Base-by-base conservation (phyloP, 805 yeast species). In the Starmera quercuum region DNA sequence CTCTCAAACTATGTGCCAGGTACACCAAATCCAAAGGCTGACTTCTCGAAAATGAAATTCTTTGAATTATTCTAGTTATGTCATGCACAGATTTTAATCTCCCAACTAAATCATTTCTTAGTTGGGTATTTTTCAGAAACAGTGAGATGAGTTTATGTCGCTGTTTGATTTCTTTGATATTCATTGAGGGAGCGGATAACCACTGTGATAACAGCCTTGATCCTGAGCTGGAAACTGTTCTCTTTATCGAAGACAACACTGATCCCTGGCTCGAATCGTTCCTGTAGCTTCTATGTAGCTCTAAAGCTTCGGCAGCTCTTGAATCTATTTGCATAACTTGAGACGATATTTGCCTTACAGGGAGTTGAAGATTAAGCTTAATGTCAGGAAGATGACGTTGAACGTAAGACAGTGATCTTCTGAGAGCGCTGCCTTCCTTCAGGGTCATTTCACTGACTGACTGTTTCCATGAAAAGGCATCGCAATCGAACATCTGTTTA, bases 161-260 rank as follows among this genome's bases (percentile, higher is more conserved):
- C 14, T 53, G 46, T 13, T 53, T 54, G 11, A 92, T 75, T 40
- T 74, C 82, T 0, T 51, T 45, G 1, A 71, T 46, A 46, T 80
- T 71, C 8, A 81, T 67, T 0, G 84, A 68, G 0, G 98, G 98
- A 2, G 85, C 75, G 18, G 83, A 67, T 5, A 90, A 58, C 96
- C 97, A 86, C 33, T 78, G 77, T 7, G 79, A 71, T 10, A 92
- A 58, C n/a, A 83, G 49, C 27, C 97, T 62, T 0, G 95, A 63
- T 0, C 97, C 97, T 0, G 92, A 77, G 1, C 79, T 67, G 0
- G 97, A 86, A 4, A 72, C 74, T 0, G 97, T 90, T 33, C 81
- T 61, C 37, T 75, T 72, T 4, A 92, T 70, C 0, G 82, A 69
- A n/a, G 75, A 71, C 5, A 84, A 61, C 16, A 90, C 55, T 0